These are phyloP conservation scores for Xylariaceae sp. DNA, from an alignment of 2,329 filamentous ascomycete species.

Conservation along the genomic window DNA sequence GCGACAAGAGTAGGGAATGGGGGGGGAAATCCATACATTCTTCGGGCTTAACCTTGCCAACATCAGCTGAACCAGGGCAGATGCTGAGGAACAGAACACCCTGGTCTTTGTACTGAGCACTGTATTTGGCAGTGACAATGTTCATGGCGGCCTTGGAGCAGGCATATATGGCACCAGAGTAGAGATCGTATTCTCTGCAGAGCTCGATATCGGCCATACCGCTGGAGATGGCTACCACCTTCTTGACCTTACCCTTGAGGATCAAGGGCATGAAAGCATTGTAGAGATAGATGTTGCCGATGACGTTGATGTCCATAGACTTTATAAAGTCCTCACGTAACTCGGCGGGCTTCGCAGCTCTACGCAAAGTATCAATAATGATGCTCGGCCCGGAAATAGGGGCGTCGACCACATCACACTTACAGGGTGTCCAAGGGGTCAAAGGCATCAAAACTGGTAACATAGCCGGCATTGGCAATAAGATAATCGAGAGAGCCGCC, in stretches of 20 bases:
- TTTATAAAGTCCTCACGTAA: neutral
- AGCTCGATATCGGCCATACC: constrained; percentile 50
- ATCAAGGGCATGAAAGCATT: constrained; percentile 50
- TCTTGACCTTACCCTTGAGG: constrained; percentile 39
- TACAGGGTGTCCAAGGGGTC: constrained; percentile 2
- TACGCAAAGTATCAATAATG: neutral
- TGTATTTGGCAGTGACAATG: constrained; percentile 35
- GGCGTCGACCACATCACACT: neutral
- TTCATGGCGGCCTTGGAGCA: constrained; percentile 31
- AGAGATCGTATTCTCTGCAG: constrained; percentile 27
- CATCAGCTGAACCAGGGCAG: constrained; percentile 33
- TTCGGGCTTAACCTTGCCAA: constrained; percentile 20
- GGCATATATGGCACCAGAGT: constrained; percentile 37
- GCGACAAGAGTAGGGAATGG: neutral
- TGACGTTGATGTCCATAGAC: constrained; percentile 36
- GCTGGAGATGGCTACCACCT: constrained; percentile 31
- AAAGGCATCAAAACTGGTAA: neutral
- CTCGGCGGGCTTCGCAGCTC: neutral
- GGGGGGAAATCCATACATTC: constrained; percentile 11
- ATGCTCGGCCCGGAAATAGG: neutral
- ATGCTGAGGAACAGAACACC: constrained; percentile 41
- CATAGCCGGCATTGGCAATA: constrained; percentile 3
- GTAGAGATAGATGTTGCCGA: constrained; percentile 48
- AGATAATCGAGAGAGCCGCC: constrained; percentile 6
- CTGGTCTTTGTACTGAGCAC: constrained; percentile 37